A percentile compares a stretch with the other conserved stretches of the same genome.
Evolutionary conservation across 2,329 filamentous ascomycete species (phyloP).

Genomic region (Coniochaeta hoffmannii): DNA sequence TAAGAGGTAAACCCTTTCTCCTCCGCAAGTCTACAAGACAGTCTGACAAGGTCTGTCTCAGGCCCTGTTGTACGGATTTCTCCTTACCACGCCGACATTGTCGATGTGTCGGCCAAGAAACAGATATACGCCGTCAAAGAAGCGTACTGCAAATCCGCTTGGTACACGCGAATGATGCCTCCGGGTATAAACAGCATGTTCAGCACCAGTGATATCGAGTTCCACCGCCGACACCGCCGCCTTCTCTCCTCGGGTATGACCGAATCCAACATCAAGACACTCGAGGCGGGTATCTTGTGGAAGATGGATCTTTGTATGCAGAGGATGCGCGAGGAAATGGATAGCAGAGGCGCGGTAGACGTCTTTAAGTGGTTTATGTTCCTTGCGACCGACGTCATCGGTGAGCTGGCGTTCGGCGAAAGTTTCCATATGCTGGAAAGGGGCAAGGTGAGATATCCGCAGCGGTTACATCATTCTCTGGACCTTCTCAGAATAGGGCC

Average conservation of each 20-base stretch:
- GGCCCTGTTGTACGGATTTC: conserved; percentile 13
- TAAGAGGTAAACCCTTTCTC: neutral
- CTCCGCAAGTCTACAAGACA: too few relatives aligned
- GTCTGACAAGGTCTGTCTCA: neutral
- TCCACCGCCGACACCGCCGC: conserved; percentile 9
- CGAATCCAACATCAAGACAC: conserved; percentile 8
- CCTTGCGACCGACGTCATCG: conserved; percentile 37
- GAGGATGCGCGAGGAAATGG: conserved; percentile 9
- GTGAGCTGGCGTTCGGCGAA: conserved; percentile 35
- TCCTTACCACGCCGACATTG: conserved; percentile 10
- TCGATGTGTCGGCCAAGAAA: conserved; percentile 8
- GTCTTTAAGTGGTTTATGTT: conserved; percentile 37
- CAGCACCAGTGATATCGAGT: conserved; percentile 7
- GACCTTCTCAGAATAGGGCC: neutral
- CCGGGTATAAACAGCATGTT: conserved; percentile 7
- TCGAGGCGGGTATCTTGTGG: conserved; percentile 8
- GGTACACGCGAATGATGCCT: neutral
- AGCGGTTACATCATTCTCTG: too few relatives aligned
- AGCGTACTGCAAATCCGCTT: neutral
- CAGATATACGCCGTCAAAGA: neutral
- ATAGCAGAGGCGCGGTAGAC: conserved; percentile 22
- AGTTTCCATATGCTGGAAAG: conserved; percentile 34
- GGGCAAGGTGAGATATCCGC: conserved; percentile 21
- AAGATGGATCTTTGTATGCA: conserved; percentile 8
- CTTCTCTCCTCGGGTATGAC: conserved; percentile 10